Conservation (phyloP, 1,284 basidiomycete species). For the Malassezia pachydermatis region DNA sequence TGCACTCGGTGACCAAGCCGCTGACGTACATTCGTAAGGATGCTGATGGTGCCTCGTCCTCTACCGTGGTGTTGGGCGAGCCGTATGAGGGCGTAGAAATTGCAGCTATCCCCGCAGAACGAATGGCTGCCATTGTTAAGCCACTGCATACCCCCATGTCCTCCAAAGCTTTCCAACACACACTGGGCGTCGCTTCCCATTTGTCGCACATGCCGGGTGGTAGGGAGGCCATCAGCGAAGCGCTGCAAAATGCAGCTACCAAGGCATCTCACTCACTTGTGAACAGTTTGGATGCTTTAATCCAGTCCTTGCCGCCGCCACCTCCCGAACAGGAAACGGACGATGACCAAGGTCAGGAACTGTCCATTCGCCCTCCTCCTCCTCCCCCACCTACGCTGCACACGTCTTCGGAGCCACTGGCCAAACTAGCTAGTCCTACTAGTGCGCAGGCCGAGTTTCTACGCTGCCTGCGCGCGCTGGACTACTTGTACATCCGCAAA, state of each 20-base stretch:
- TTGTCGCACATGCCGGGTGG: slow-evolving; percentile 34
- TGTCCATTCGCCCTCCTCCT: not conserved
- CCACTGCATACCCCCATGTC: slow-evolving; percentile 40
- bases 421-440: slow-evolving; percentile 37
- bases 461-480: slow-evolving; percentile 41
- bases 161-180: slow-evolving; percentile 45
- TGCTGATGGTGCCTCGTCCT: slow-evolving; percentile 3
- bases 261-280: slow-evolving; percentile 29
- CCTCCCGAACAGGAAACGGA: slow-evolving; percentile 22
- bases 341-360: slow-evolving; percentile 3
- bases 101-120: slow-evolving; percentile 27
- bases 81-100: slow-evolving; percentile 6
- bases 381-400: slow-evolving; percentile 7
- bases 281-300: slow-evolving; percentile 31
- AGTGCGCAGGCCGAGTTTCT: slow-evolving; percentile 42
- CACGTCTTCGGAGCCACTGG: slow-evolving; percentile 34
- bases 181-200: slow-evolving; percentile 41
- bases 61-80: slow-evolving; percentile 4
- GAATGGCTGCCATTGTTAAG: slow-evolving; percentile 35
- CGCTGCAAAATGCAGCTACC: slow-evolving; percentile 36
- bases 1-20: slow-evolving; percentile 41
- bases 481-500: slow-evolving; percentile 28
- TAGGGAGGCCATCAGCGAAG: slow-evolving; percentile 32
- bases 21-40: slow-evolving; percentile 19
- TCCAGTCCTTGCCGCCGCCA: slow-evolving; percentile 30